Evolutionary conservation across 129 eudicot species (phyloP), one percentile per base, ranked within the genome.

Genomic region (Lactuca saligna): DNA sequence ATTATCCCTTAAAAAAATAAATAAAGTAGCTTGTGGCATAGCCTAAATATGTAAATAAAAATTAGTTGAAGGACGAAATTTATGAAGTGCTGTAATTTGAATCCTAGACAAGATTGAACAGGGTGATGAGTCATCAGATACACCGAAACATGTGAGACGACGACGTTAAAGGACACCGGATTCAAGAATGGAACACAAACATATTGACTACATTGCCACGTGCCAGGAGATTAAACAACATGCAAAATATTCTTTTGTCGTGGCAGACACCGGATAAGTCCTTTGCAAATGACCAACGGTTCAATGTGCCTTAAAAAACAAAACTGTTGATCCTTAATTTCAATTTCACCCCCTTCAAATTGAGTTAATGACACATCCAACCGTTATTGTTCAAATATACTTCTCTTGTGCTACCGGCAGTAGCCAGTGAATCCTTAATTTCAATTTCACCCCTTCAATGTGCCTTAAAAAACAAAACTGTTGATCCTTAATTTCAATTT

Each of bases 251-350:
- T 9, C n/a, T 8, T 5, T 54, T 54, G 58, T 15, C 29, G 11
- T 54, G 58, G 58, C 58, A 54, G 11, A 31, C 58, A 54, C 58
- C 58, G 10, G 58, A 54, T 54, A 15, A 54, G 12, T 54, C 58
- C 58, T 8, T 53, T 53, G 17, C 9, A 53, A 53, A 53, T 53
- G 57, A 15, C 20, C n/a, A 54, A 54, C 58, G 49, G 49, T 42
- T 14, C 49, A 42, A 8, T 42, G 3, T 42, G 7, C 9, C 49
- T 42, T 42, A 12, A 42, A 7, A 42, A 20, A 20, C 1, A 20
- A 20, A 0, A 0, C 49, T 42, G 49, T 42, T 42, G 49, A 42
- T 13, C 49, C 13, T 7, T 42, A 42, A 9, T 42, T 42, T 8
- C 49, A 42, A 9, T 1, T 42, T 42, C 13, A 42, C 49, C 49